phyloP scores from a whole-genome alignment of 2,329 filamentous ascomycete species.

The Capronia epimyces region DNA sequence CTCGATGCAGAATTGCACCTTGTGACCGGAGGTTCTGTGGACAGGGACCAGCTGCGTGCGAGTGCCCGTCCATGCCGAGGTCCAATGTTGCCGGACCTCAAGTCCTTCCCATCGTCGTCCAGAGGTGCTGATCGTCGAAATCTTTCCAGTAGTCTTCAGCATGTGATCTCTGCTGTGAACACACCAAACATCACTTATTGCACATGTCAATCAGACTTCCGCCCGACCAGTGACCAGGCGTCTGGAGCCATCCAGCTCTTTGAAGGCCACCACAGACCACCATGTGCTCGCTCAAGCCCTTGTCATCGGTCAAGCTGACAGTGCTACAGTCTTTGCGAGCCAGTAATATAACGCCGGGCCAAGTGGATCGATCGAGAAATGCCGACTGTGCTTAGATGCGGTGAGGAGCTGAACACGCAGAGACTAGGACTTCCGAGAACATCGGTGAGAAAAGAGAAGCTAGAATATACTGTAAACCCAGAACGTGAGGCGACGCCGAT shows the following conservation, averaged over 20 bases:
- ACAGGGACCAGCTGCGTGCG: slow-evolving; percentile 5
- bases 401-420: not conserved
- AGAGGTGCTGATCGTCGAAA: not conserved
- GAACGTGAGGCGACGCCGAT: too few species aligned
- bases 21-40: not conserved
- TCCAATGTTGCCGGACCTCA: not conserved
- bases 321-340: too few species aligned
- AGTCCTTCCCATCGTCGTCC: not conserved
- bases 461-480: too few species aligned
- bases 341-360: too few species aligned
- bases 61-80: slow-evolving; percentile 1
- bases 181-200: not conserved
- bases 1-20: not conserved
- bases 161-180: not conserved
- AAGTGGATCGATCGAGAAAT: not conserved
- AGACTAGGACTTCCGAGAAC: not conserved
- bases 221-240: slow-evolving; percentile 1
- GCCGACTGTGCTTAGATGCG: not conserved
- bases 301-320: too few species aligned
- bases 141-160: not conserved
- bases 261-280: too few species aligned
- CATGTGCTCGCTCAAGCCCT: too few species aligned
- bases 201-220: slow-evolving; percentile 4
- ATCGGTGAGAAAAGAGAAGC: not conserved
- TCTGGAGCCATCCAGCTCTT: not conserved